These are phyloP conservation scores for Dioscorea cayenensis DNA, from an alignment of 116 monocot genomes.

Conservation along the genomic window DNA sequence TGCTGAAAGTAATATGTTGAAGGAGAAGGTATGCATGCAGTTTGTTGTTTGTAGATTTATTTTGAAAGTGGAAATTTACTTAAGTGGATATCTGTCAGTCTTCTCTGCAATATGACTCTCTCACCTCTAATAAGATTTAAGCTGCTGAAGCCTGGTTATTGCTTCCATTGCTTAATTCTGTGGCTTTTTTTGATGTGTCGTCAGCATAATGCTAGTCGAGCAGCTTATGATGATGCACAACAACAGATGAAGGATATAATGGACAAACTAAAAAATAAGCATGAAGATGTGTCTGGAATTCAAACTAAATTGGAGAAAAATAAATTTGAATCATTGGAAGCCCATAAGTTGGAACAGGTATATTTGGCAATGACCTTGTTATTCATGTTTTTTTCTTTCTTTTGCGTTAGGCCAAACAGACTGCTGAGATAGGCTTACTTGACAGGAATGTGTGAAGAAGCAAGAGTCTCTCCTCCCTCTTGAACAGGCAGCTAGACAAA, in stretches of 20 bases:
- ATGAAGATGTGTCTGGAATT: conserved; percentile 21
- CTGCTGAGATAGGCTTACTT: not conserved
- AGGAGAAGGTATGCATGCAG: conserved; percentile 56
- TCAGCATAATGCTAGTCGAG: conserved; percentile 63
- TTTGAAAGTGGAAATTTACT: no score
- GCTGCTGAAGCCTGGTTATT: not conserved
- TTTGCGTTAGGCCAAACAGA: not conserved
- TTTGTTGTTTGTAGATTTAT: not conserved
- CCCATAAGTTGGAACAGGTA: conserved; percentile 69
- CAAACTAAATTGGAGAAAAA: conserved; percentile 53
- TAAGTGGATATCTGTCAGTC: no score
- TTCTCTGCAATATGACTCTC: no score
- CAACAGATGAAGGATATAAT: conserved; percentile 48
- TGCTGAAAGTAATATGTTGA: conserved; percentile 64
- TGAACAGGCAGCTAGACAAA: conserved; percentile 92
- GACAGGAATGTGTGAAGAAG: conserved; percentile 66
- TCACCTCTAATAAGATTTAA: not conserved
- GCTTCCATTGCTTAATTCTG: not conserved
- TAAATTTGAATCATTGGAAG: conserved; percentile 47
- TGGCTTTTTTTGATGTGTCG: not conserved
- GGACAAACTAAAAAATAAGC: conserved; percentile 53
- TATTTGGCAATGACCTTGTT: conserved; percentile 3
- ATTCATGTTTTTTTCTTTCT: not conserved
- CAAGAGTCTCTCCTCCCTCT: conserved; percentile 79
- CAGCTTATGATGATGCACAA: conserved; percentile 67